phyloP scores from a whole-genome alignment of 2,329 filamentous ascomycete species.

The Stemphylium beticola region DNA sequence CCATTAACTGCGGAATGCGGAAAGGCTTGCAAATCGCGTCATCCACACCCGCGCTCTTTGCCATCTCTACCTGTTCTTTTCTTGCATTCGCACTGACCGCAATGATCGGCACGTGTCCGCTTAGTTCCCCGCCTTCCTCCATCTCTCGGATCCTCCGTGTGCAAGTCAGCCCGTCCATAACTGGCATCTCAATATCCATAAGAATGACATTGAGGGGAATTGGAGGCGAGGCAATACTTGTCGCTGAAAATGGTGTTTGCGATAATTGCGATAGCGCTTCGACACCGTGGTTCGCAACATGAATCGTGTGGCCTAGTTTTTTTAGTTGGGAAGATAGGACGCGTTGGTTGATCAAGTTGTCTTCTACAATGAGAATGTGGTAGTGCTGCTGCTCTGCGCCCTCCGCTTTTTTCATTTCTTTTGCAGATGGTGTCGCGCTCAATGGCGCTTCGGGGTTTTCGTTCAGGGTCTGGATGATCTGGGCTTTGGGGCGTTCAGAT shows the following conservation, averaged over 20 bases:
- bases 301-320: constrained; percentile 29
- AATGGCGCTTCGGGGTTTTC: not conserved
- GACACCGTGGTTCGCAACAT: constrained; percentile 36
- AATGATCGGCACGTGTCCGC: constrained; percentile 30
- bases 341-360: constrained; percentile 43
- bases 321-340: constrained; percentile 34
- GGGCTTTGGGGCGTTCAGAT: not conserved
- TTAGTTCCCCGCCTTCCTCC: constrained; percentile 15
- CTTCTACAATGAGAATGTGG: constrained; percentile 36
- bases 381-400: not conserved
- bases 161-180: constrained; percentile 38
- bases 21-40: constrained; percentile 78
- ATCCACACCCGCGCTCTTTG: constrained; percentile 34
- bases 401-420: not conserved
- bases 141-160: constrained; percentile 27
- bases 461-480: not conserved
- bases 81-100: constrained; percentile 41
- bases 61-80: constrained; percentile 30
- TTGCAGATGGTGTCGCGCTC: not conserved
- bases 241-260: constrained; percentile 4
- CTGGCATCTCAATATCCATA: constrained; percentile 43
- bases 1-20: constrained; percentile 22
- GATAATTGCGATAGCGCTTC: constrained; percentile 32
- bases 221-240: not conserved
- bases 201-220: constrained; percentile 11